Evolutionary conservation across 768 basidiomycete species (phyloP).

Genomic region (Tylopilus subfusipes): DNA sequence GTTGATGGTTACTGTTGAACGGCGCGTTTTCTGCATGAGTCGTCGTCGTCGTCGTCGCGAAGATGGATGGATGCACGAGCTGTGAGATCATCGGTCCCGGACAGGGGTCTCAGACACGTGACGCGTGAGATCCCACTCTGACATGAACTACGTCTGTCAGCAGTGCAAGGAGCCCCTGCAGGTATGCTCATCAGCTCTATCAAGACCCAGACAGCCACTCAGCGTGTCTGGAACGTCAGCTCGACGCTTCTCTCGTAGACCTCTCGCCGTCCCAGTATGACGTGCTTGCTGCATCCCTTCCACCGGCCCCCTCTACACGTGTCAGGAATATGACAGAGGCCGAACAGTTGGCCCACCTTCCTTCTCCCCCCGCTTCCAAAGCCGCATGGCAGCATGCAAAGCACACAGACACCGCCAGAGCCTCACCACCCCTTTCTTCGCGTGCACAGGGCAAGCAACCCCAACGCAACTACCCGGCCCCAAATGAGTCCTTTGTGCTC

Average conservation of each 20-base stretch:
- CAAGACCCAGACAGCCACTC: slow-evolving; percentile 6
- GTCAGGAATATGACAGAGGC: slow-evolving; percentile 37
- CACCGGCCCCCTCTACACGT: slow-evolving; percentile 48
- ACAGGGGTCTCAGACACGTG: no score
- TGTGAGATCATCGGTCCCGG: not conserved
- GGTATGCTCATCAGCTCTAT: slow-evolving; percentile 37
- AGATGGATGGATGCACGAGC: not conserved
- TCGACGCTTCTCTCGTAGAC: slow-evolving; percentile 89
- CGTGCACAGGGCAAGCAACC: slow-evolving; percentile 61
- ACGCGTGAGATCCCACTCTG: no score
- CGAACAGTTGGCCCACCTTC: slow-evolving; percentile 45
- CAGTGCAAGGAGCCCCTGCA: slow-evolving; percentile 91
- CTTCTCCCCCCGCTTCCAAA: slow-evolving; percentile 51
- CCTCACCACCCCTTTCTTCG: slow-evolving; percentile 43
- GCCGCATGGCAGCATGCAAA: slow-evolving; percentile 62
- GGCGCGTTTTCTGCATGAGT: not conserved
- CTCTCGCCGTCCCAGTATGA: slow-evolving; percentile 85
- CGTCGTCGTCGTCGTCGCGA: no score
- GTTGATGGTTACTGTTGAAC: not conserved
- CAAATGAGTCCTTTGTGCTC: slow-evolving; percentile 89
- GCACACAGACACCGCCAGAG: slow-evolving; percentile 33
- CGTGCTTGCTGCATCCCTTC: slow-evolving; percentile 70
- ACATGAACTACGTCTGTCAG: slow-evolving; percentile 66
- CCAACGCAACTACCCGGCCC: slow-evolving; percentile 49
- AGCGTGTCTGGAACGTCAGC: slow-evolving; percentile 35